Base-by-base conservation (phyloP, 208 protist genomes). In the Trypanosoma boissoni region DNA sequence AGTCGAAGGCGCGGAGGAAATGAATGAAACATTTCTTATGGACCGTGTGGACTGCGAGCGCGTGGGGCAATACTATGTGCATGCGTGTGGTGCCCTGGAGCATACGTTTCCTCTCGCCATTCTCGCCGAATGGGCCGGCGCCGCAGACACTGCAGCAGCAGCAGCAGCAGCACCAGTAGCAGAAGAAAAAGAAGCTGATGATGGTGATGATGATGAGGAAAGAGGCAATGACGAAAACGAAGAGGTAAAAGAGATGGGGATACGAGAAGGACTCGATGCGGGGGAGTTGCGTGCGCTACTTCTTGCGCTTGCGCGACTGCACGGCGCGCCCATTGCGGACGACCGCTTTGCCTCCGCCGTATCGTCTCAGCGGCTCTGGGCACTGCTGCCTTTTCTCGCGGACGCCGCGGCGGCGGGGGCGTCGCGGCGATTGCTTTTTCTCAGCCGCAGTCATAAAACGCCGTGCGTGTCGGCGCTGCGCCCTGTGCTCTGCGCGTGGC, bases 341-440 rank as follows among this genome's bases (percentile, higher is more conserved):
- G 44, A 12, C 8, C 12, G 9, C 9, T 50, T 29, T 12, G 44
- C 26, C 6, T 50, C 44, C 9, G 21, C 44, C 12, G 24, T 29
- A 43, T n/a, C 8, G 34, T 39, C 8, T 6, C 34, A 39, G 34
- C 34, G 8, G 12, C 34, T 16, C 34, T 39, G 34, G 12, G 9
- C 9, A 29, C 9, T 29, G 44, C 44, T 50, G 44, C 24, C 21
- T 6, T 10, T 6, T 6, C 24, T 45, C 51, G 8, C 14, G 10
- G 43, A n/a, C n/a, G n/a, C n/a, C n/a, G n/a, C n/a, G n/a, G n/a
- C n/a, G n/a, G n/a, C n/a, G n/a, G n/a, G 34, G 6, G 34, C 34
- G 51, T 3, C 67, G 81, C 31, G 81, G 81, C 21, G 72, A 72
- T 9, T 59, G 37, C 12, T n/a, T n/a, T n/a, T n/a, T n/a, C n/a